Percentiles rank a stretch among this genome's conserved stretches.
Conservation (phyloP, 192 early-diverging fungal genomes). For the Obelidium mucronatum region DNA sequence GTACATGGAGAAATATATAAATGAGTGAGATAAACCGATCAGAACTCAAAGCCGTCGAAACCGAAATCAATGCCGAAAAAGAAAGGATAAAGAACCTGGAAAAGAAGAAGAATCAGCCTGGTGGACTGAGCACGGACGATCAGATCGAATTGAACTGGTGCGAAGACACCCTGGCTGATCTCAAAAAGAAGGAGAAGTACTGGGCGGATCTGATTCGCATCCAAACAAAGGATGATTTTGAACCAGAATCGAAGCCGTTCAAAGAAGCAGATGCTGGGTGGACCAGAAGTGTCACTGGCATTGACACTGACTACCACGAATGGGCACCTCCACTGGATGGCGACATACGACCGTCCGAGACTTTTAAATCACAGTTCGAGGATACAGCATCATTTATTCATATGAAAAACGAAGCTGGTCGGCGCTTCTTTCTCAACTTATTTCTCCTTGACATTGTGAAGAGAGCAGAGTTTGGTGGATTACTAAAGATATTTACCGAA, state of each 20-base stretch:
- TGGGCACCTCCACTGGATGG: conserved; percentile 31
- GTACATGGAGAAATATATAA: too few species aligned
- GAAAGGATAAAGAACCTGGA: not conserved
- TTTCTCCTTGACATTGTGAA: conserved; percentile 37
- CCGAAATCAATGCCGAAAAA: conserved; percentile 1
- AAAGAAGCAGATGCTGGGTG: conserved; percentile 29
- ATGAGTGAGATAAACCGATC: too few species aligned
- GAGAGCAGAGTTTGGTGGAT: conserved; percentile 16
- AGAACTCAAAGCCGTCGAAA: not conserved
- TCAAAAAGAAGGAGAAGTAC: conserved; percentile 20
- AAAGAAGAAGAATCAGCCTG: conserved; percentile 26
- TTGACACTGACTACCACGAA: conserved; percentile 6
- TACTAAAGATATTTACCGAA: conserved; percentile 35
- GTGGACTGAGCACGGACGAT: conserved; percentile 6
- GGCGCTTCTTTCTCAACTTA: conserved; percentile 45
- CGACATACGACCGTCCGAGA: conserved; percentile 5
- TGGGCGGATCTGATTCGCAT: not conserved
- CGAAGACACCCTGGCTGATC: conserved; percentile 13
- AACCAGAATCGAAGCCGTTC: conserved; percentile 19
- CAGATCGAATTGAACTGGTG: conserved; percentile 27
- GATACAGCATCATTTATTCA: conserved; percentile 28
- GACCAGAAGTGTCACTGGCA: conserved; percentile 32
- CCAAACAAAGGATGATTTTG: not conserved
- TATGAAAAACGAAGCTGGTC: conserved; percentile 32
- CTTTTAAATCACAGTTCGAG: conserved; percentile 23